phyloP scores from a whole-genome alignment of 2,329 filamentous ascomycete genomes.

The Chaetomium strumarium region DNA sequence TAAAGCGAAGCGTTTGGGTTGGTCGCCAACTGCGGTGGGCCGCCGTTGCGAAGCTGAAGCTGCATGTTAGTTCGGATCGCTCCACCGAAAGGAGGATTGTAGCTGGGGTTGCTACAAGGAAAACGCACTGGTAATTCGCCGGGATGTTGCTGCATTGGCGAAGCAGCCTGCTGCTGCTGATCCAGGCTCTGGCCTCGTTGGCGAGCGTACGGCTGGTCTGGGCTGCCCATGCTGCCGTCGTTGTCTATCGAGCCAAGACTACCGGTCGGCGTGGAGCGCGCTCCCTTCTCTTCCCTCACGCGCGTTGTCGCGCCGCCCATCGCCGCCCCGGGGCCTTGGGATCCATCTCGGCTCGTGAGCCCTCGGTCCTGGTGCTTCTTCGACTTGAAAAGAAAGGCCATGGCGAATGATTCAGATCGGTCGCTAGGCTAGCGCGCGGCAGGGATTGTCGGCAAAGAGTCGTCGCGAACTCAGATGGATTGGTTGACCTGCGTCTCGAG shows the following conservation, averaged over 20 bases:
- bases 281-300: slow-evolving; percentile 50
- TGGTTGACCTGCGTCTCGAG: slow-evolving; percentile 8
- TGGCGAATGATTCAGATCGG: slow-evolving; percentile 41
- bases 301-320: slow-evolving; percentile 45
- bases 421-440: slow-evolving; percentile 31
- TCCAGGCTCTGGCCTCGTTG: slow-evolving; percentile 48
- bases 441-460: slow-evolving; percentile 4
- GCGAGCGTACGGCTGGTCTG: slow-evolving; percentile 57
- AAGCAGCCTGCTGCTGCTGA: slow-evolving; percentile 43
- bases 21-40: slow-evolving; percentile 28
- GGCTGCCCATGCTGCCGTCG: slow-evolving; percentile 51
- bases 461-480: slow-evolving; percentile 13
- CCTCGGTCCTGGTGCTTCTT: slow-evolving; percentile 68
- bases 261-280: slow-evolving; percentile 66
- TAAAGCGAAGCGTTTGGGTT: slow-evolving; percentile 77
- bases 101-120: not conserved
- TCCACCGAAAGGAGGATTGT: slow-evolving; percentile 3
- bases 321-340: slow-evolving; percentile 41
- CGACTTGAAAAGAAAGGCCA: slow-evolving; percentile 79
- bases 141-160: slow-evolving; percentile 40
- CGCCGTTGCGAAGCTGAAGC: slow-evolving; percentile 50
- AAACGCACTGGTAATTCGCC: slow-evolving; percentile 39
- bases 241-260: slow-evolving; percentile 69
- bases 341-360: slow-evolving; percentile 50
- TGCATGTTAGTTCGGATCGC: slow-evolving; percentile 9